Base-by-base conservation (phyloP, 805 yeast genomes). In the Kuraishia cidri region DNA sequence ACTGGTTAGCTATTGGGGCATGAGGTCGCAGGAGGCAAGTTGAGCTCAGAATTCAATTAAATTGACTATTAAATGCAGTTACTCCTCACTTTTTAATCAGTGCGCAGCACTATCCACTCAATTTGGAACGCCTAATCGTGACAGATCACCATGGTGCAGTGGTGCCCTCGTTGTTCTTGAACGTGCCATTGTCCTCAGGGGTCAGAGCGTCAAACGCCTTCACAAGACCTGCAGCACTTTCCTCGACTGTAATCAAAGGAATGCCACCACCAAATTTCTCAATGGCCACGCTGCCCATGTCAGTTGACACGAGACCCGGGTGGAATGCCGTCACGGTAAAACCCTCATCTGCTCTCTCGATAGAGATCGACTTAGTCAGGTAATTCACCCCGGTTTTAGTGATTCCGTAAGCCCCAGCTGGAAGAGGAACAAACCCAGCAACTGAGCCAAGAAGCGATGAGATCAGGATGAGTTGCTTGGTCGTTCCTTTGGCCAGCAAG, bases 231-330 rank as follows among this genome's bases (percentile, higher is more conserved):
- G 27, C 27, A 11, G 27, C 27, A 12, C 27, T 25, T n/a, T 25
- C 27, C 7, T 15, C 27, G 13, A 17, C 17, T 25, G 27, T 25
- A 17, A 14, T 14, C n/a, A n/a, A n/a, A n/a, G n/a, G n/a, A n/a
- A n/a, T n/a, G n/a, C n/a, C n/a, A n/a, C n/a, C n/a, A 8, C 15
- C 27, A 25, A 25, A 6, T 5, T 4, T 10, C 4, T 25, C 9
- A 17, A 25, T 25, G 15, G 15, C 6, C 4, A 6, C 27, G 8
- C 7, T n/a, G 15, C 17, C 54, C 54, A 53, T 49, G 30, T 62
- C 66, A 19, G 60, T 57, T 7, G 36, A n/a, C 11, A 64, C 66
- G 11, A 49, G 23, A 24, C 69, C 69, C 1, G 71, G 71, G 34
- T 59, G 61, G 11, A 60, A n/a, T 8, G 60, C 41, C 15, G 58